A percentile compares a stretch with the other conserved stretches of the same genome.
phyloP scores from a whole-genome alignment of 1,139 yeast species.

The Suhomyces wounanorum region DNA sequence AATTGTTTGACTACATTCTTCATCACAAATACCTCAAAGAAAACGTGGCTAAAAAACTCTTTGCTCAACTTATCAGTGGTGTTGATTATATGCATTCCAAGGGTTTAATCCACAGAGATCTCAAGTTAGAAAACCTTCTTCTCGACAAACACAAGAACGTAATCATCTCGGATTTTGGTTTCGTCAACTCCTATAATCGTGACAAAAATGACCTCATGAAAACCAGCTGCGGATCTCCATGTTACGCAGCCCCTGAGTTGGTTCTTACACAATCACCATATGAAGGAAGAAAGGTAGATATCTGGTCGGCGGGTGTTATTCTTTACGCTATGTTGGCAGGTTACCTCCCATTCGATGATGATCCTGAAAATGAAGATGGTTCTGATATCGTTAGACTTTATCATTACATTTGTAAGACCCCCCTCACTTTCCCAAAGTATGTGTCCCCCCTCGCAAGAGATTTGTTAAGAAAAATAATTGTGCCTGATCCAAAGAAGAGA shows the following conservation, averaged over 20 bases:
- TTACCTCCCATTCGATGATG: conserved; percentile 96
- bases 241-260: conserved; percentile 97
- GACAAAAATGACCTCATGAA: conserved; percentile 78
- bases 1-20: conserved; percentile 87
- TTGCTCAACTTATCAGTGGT: conserved; percentile 92
- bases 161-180: conserved; percentile 82
- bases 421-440: conserved; percentile 93
- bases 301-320: conserved; percentile 96
- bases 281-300: conserved; percentile 92
- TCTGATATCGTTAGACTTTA: conserved; percentile 89
- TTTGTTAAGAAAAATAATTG: conserved; percentile 77
- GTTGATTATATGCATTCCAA: conserved; percentile 87
- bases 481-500: conserved; percentile 83
- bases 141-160: conserved; percentile 81
- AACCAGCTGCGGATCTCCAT: conserved; percentile 96
- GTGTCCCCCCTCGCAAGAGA: conserved; percentile 92
- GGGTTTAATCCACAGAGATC: conserved; percentile 80
- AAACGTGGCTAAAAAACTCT: conserved; percentile 77
- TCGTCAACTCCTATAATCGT: conserved; percentile 81
- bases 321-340: conserved; percentile 97
- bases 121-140: conserved; percentile 70
- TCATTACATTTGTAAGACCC: conserved; percentile 87
- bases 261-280: conserved; percentile 87
- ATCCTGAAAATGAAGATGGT: conserved; percentile 94
- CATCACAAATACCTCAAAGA: conserved; percentile 87